Conservation (phyloP, 331 rosid genomes). For the Quercus phellos region DNA sequence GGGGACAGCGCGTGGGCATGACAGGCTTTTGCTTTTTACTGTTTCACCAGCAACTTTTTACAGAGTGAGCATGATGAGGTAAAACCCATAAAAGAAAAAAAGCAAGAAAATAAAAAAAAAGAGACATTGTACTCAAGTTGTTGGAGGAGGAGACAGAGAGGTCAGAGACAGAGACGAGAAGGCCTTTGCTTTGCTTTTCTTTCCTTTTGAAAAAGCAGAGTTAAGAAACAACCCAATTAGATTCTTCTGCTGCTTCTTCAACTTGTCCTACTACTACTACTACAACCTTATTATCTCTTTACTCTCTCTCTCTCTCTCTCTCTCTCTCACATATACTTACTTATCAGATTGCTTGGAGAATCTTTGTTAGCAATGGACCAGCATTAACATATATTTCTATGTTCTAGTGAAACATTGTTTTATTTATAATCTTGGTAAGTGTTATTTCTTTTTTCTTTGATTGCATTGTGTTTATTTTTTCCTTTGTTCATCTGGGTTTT, state of each 20-base stretch:
- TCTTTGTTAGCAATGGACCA: conserved; percentile 19
- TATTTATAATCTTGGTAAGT: conserved; percentile 20
- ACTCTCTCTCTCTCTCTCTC: neutral
- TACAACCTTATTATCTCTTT: neutral
- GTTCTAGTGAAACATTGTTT: conserved; percentile 25
- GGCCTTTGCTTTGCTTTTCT: conserved; percentile 14
- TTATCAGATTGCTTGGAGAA: neutral
- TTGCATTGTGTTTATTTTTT: conserved; percentile 19
- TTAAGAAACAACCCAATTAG: conserved; percentile 32
- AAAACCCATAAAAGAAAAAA: neutral
- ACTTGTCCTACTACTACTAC: conserved; percentile 13
- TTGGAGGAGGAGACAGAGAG: conserved; percentile 45
- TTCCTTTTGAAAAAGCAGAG: conserved; percentile 47
- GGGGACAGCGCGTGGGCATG: conserved; percentile 55
- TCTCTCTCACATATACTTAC: neutral
- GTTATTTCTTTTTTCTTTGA: neutral
- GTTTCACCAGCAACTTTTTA: neutral
- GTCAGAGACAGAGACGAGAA: conserved; percentile 30
- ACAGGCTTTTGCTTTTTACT: conserved; percentile 12
- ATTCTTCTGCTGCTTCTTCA: conserved; percentile 51
- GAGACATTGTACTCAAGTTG: conserved; percentile 34
- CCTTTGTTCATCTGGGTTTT: conserved; percentile 13
- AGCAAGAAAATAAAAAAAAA: neutral
- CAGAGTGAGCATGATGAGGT: conserved; percentile 28
- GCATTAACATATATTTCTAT: conserved; percentile 23